Evolutionary conservation across 2,329 filamentous ascomycete genomes (phyloP).

Genomic region (Penicillium sp.): DNA sequence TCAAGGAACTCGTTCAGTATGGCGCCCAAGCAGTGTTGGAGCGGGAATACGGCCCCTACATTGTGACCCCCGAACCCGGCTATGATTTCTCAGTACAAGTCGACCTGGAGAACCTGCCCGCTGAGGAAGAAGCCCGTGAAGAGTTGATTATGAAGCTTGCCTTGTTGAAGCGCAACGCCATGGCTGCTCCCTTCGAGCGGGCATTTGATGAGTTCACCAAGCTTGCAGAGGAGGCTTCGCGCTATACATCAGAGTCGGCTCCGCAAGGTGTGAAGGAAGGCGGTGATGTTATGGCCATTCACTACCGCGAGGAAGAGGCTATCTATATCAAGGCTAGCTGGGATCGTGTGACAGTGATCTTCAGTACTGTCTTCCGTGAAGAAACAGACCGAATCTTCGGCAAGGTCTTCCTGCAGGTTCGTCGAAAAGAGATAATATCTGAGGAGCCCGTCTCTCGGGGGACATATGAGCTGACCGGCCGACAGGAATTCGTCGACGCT

Average conservation of each 20-base stretch:
- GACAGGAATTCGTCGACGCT: slow-evolving; percentile 89
- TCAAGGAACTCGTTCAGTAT: slow-evolving; percentile 86
- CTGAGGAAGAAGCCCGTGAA: slow-evolving; percentile 81
- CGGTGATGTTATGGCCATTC: slow-evolving; percentile 91
- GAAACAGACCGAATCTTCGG: slow-evolving; percentile 97
- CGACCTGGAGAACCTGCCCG: slow-evolving; percentile 85
- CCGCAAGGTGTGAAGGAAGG: slow-evolving; percentile 89
- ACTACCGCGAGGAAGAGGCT: slow-evolving; percentile 97
- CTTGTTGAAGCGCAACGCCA: slow-evolving; percentile 94
- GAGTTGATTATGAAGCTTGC: slow-evolving; percentile 86
- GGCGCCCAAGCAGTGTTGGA: slow-evolving; percentile 89
- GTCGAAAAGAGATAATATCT: background rate
- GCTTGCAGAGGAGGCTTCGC: slow-evolving; percentile 83
- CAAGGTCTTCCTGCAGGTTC: slow-evolving; percentile 88
- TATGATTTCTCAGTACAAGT: slow-evolving; percentile 96
- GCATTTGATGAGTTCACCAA: slow-evolving; percentile 92
- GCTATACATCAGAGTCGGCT: slow-evolving; percentile 91
- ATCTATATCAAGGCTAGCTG: slow-evolving; percentile 98
- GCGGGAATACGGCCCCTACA: slow-evolving; percentile 92
- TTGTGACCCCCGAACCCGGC: slow-evolving; percentile 81
- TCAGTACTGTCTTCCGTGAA: slow-evolving; percentile 96
- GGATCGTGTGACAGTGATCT: slow-evolving; percentile 97
- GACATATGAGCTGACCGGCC: slow-evolving; percentile 9
- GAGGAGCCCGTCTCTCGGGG: background rate
- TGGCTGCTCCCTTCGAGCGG: slow-evolving; percentile 97